A percentile compares a stretch with the other conserved stretches of the same genome.
phyloP scores from a whole-genome alignment of 2,329 filamentous ascomycete genomes.

The Calonectria henricotiae region DNA sequence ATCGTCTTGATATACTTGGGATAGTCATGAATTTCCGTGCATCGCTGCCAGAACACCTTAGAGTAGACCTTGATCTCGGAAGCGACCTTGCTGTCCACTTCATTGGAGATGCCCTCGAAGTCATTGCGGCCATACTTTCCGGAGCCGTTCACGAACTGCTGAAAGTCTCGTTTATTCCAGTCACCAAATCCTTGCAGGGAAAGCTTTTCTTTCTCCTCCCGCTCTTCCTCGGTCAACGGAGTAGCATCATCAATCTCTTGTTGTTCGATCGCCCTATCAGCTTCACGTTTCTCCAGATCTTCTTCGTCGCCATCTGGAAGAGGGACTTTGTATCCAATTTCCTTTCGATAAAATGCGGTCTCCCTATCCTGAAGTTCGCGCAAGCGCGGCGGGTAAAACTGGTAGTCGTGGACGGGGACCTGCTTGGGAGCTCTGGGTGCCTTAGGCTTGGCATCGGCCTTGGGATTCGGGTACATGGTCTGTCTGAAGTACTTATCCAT shows the following conservation, averaged over 20 bases:
- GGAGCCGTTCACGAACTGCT: conserved; percentile 97
- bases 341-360: conserved; percentile 95
- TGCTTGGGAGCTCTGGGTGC: conserved; percentile 97
- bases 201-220: conserved; percentile 86
- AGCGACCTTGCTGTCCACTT: conserved; percentile 91
- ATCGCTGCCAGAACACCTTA: conserved; percentile 96
- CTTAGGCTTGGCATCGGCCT: conserved; percentile 91
- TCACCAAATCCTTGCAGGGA: conserved; percentile 90
- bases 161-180: conserved; percentile 98
- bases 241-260: conserved; percentile 94
- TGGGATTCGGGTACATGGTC: conserved; percentile 85
- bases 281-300: conserved; percentile 87
- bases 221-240: conserved; percentile 90
- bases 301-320: conserved; percentile 91
- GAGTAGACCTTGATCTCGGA: conserved; percentile 92
- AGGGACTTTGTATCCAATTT: conserved; percentile 95
- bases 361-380: conserved; percentile 95
- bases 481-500: conserved; percentile 99
- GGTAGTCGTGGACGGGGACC: conserved; percentile 92
- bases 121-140: conserved; percentile 92
- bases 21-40: conserved; percentile 91
- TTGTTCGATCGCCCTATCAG: conserved; percentile 89
- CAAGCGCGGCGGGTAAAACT: conserved; percentile 92
- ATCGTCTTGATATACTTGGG: conserved; percentile 91
- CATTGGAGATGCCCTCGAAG: conserved; percentile 87